These are phyloP conservation scores for Hygrophila difformis DNA, from an alignment of 257 asterid genomes.

Conservation along the genomic window DNA sequence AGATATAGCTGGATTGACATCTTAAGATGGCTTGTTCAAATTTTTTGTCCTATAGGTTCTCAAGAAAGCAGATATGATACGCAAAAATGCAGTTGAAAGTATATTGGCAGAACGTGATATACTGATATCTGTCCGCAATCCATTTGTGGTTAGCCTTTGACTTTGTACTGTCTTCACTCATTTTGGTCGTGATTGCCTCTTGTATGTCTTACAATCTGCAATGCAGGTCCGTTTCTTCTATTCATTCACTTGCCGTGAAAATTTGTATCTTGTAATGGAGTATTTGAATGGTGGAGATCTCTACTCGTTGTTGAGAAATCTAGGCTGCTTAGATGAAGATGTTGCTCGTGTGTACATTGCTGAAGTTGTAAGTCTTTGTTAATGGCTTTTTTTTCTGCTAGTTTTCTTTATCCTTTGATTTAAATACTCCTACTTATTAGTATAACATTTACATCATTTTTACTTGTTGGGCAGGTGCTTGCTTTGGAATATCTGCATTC, in stretches of 20 bases:
- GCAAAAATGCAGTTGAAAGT: constrained; percentile 99
- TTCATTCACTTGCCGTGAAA: constrained; percentile 98
- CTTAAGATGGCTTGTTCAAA: constrained; percentile 8
- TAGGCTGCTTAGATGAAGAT: constrained; percentile 97
- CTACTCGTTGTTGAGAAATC: constrained; percentile 88
- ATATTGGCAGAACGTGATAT: constrained; percentile 98
- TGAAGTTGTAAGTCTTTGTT: constrained; percentile 79
- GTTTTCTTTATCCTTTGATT: constrained; percentile 6
- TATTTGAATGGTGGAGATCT: constrained; percentile 99
- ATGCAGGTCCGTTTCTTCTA: constrained; percentile 91
- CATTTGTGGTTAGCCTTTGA: constrained; percentile 88
- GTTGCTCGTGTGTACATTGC: constrained; percentile 95
- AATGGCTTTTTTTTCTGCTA: constrained; percentile 10
- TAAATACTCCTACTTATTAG: too few relatives aligned
- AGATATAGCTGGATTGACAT: constrained; percentile 4
- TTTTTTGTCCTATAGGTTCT: constrained; percentile 55
- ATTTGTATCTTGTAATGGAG: constrained; percentile 98
- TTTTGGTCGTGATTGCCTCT: constrained; percentile 14
- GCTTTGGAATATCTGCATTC: constrained; percentile 98
- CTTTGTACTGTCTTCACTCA: constrained; percentile 17
- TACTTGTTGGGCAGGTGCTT: constrained; percentile 63
- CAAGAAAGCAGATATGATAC: constrained; percentile 96
- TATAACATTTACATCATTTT: constrained; percentile 14
- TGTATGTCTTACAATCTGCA: constrained; percentile 22
- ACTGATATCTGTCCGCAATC: constrained; percentile 94